Base-by-base conservation (phyloP, 2,329 filamentous ascomycete genomes). In the Aureobasidium musti region DNA sequence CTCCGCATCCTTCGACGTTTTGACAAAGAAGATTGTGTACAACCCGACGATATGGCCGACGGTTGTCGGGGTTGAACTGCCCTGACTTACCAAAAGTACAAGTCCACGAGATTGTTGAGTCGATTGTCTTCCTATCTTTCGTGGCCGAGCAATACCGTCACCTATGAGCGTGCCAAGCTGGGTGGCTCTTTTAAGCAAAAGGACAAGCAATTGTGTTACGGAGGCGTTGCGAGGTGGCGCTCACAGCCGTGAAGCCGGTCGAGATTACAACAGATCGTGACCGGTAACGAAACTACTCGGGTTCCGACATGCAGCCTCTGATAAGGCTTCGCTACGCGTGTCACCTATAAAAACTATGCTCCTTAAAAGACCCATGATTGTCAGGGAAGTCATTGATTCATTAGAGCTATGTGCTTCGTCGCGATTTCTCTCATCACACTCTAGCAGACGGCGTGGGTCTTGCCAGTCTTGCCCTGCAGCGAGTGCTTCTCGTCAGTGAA, bases 381-480 rank as follows among this genome's bases (percentile, higher is more conserved):
- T 37, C 1, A 23, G 33, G 21, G 13, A 26, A 59, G 39, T 63
- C 45, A 39, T 63, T 37, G 17, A 63, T 63, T 63, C 59, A 39
- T 63, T 14, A 63, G n/a, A 39, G 33, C 33, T 63, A 52, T 33
- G 47, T 30, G 56, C 41, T 47, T 5, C 17, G 17, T 59, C 17
- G 37, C 43, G 23, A 21, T 23, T 26, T 17, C 4, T 17, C 2
- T 45, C 23, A n/a, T 28, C 19, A 26, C 39, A 14, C 30, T 26
- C 69, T 86, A 97, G 79, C 93, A 97, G 67, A 96, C 82, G 45
- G 87, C 89, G 78, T 97, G 93, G 1, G 92, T 94, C 86, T 97
- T 97, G 65, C 92, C 93, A 67, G 87, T 86, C 86, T 95, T 93
- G 19, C 91, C 93, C 80, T 96, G 91, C 71, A 98, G 80, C 67